Base-by-base conservation (phyloP, 768 basidiomycete species). In the Boletus rufocinnamomeus region DNA sequence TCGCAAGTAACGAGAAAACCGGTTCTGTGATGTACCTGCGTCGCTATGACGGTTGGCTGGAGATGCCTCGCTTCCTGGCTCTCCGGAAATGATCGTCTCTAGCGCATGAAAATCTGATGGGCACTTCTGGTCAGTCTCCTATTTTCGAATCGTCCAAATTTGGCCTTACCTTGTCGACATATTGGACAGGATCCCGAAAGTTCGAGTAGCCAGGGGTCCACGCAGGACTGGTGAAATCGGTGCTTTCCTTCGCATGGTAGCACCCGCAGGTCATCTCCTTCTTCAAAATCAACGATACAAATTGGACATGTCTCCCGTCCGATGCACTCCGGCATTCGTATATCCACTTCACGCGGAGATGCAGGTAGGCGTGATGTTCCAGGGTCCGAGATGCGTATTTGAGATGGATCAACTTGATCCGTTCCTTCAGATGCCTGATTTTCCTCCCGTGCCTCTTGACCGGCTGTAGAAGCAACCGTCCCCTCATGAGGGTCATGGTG, bases 211-310 rank as follows among this genome's bases (percentile, higher is more conserved):
- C 95, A 96, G 35, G 89, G 92, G 73, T 96, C 95, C 56, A 96
- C 94, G 69, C 95, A 97, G 40, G 77, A 75, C 66, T 89, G 87
- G 67, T 98, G 95, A 77, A 96, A 98, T 58, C 83, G 80, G 69
- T 98, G 95, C 62, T 91, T 86, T 47, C 89, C 90, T 68, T 95
- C 91, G 73, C 95, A 98, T 1, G 95, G 95, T 49, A 98, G 75
- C 41, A 96, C 82, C 25, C 95, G 86, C 16, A 97, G 74, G 70
- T 96, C 92, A 66, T 98, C 95, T 1, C 94, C 95, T 60, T 91
- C 89, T 71, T 95, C 91, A 66, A 98, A 98, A 65, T 96, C 94
- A 46, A 92, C 80, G 58, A 98, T 88, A 72, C 95, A 98, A 60
- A 98, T 98, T 6, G 95, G 95, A 75, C 95, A 98, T 14, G 88